phyloP scores from a whole-genome alignment of 331 rosid genomes.

The Arachis monticola region DNA sequence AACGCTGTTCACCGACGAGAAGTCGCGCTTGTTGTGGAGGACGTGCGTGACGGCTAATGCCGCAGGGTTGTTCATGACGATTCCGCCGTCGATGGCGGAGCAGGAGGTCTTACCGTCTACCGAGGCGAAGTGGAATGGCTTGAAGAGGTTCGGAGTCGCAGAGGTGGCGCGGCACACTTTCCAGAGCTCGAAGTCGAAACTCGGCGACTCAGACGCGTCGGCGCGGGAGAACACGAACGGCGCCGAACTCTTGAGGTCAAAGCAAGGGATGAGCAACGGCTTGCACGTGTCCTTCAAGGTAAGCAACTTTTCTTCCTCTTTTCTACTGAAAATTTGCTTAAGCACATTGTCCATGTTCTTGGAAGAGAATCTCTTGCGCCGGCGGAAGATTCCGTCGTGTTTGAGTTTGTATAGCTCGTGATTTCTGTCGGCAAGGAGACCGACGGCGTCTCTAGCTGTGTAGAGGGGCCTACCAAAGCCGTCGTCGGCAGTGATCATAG shows the following conservation, averaged over 20 bases:
- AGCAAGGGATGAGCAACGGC: conserved; percentile 49
- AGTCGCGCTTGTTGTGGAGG: conserved; percentile 90
- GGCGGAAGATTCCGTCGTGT: conserved; percentile 45
- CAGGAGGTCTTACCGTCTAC: conserved; percentile 78
- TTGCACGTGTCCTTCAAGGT: conserved; percentile 45
- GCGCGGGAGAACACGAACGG: conserved; percentile 50
- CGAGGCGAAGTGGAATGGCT: conserved; percentile 70
- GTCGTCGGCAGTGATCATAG: conserved; percentile 71
- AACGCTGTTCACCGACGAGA: conserved; percentile 79
- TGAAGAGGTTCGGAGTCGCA: conserved; percentile 75
- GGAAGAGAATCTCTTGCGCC: conserved; percentile 59
- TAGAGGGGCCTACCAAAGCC: conserved; percentile 84
- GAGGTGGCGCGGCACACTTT: conserved; percentile 90
- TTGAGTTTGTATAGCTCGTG: conserved; percentile 50
- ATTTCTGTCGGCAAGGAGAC: conserved; percentile 38
- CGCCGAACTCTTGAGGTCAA: conserved; percentile 44
- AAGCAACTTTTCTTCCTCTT: conserved; percentile 26
- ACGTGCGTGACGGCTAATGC: conserved; percentile 92
- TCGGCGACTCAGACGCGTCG: conserved; percentile 47
- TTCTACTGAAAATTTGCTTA: conserved; percentile 29
- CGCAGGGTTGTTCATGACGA: conserved; percentile 94
- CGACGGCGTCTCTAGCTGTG: conserved; percentile 71
- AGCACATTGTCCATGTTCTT: conserved; percentile 58
- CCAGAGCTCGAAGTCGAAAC: conserved; percentile 57
- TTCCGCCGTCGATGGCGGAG: conserved; percentile 87